Evolutionary conservation across 495 filamentous ascomycete genomes (phyloP).

Genomic region (Hypomontagnella monticulosa): DNA sequence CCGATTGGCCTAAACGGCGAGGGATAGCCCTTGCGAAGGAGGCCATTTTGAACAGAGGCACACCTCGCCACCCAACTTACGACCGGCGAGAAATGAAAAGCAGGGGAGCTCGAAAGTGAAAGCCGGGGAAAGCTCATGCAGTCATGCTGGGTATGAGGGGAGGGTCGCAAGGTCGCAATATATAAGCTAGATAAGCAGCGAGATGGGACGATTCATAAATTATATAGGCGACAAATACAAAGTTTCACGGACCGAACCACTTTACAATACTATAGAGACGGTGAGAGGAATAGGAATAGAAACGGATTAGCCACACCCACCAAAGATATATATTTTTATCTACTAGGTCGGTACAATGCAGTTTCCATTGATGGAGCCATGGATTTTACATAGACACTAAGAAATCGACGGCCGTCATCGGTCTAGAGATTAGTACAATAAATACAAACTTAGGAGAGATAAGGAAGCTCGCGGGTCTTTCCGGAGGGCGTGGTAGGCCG

Average conservation of each 20-base stretch:
- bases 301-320: too few relatives aligned
- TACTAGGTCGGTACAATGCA: too few relatives aligned
- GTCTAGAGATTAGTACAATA: slow-evolving; percentile 20
- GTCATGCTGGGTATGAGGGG: slow-evolving; percentile 19
- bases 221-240: neutral
- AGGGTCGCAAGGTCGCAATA: slow-evolving; percentile 4
- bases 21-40: slow-evolving; percentile 35
- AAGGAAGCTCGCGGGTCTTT: slow-evolving; percentile 38
- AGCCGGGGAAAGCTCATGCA: slow-evolving; percentile 18
- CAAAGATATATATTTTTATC: too few relatives aligned
- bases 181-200: neutral
- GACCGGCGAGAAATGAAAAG: neutral
- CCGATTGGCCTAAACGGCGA: slow-evolving; percentile 42
- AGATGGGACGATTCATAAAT: neutral
- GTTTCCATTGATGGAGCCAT: too few relatives aligned
- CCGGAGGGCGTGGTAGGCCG: slow-evolving; percentile 27
- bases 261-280: too few relatives aligned
- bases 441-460: slow-evolving; percentile 20
- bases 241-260: neutral
- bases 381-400: slow-evolving; percentile 11
- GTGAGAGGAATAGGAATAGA: too few relatives aligned
- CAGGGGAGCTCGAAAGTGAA: neutral
- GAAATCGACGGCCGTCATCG: slow-evolving; percentile 35
- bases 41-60: slow-evolving; percentile 28
- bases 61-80: neutral